Evolutionary conservation across 2,329 filamentous ascomycete species (phyloP), one percentile per base, ranked within the genome.

Genomic region (Cladosporium sp.): DNA sequence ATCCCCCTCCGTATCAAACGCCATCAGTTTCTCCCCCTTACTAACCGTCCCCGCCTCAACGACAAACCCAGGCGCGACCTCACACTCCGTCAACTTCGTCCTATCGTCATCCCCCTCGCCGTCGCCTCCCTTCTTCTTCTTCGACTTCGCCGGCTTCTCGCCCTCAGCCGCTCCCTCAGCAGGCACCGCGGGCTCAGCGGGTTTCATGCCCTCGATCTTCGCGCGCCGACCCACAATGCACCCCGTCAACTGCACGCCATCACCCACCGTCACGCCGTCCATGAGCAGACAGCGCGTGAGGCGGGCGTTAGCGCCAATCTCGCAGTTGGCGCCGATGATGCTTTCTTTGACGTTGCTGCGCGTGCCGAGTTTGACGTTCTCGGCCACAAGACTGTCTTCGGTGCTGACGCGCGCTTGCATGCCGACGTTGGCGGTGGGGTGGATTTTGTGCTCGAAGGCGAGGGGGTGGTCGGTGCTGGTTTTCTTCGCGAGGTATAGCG

Each of bases 271-370:
- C 1, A 88, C 91, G 3, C 89, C 89, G 54, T 97, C 92, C 89
- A 97, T 96, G 17, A 97, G 73, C 42, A 97, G 70, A 68, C 92
- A 97, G 57, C 91, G 82, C n/a, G 83, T 84, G 39, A 99, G 72
- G 58, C 91, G 88, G 24, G 87, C 89, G n/a, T 90, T 89, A 59
- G 86, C 84, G 55, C 85, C 84, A 57, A 99, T 92, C 61, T 88
- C 85, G 67, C 89, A 95, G 60, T 89, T 89, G 4, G 88, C 83
- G 2, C 93, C 93, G 36, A 99, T 82, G 24, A 96, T 89, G 32
- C 79, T 86, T 69, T 96, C 89, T 68, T 96, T 96, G 71, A 99
- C 87, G n/a, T 90, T 86, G 19, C 83, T 85, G 67, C 92, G 92
- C 61, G 92, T 88, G 63, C 92, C 88, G 0, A 97, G 84, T 1